These are phyloP conservation scores for Corchorus capsularis DNA, from an alignment of 345 rosid genomes.

Conservation along the genomic window DNA sequence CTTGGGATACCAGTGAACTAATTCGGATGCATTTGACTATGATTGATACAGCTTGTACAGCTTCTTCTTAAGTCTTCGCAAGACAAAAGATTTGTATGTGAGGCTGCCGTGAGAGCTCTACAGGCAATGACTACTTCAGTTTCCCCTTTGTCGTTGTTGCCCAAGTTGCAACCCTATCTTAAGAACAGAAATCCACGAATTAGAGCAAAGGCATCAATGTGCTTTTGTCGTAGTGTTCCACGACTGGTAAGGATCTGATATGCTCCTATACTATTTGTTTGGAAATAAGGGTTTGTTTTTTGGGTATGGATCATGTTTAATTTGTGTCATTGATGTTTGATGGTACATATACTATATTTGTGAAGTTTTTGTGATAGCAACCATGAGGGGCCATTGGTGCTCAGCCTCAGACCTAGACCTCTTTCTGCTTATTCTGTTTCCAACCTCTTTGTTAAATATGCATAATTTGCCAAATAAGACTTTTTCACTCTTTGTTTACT, in stretches of 20 bases:
- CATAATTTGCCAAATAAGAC: background rate
- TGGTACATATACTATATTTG: background rate
- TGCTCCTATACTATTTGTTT: background rate
- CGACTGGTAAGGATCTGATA: conserved; percentile 54
- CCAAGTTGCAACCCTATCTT: conserved; percentile 82
- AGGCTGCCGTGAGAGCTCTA: conserved; percentile 91
- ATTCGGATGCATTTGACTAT: conserved; percentile 22
- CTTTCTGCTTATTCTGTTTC: background rate
- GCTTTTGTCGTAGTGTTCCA: conserved; percentile 80
- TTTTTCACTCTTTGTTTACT: background rate
- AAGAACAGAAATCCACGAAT: conserved; percentile 85
- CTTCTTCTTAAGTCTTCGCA: conserved; percentile 96
- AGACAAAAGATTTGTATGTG: conserved; percentile 94
- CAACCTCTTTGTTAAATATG: background rate
- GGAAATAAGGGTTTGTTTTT: background rate
- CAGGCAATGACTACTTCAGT: conserved; percentile 71
- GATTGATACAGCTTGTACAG: conserved; percentile 69
- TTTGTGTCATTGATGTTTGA: conserved; percentile 9
- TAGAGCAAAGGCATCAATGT: conserved; percentile 91
- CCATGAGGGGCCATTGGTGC: too few relatives aligned
- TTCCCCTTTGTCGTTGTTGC: conserved; percentile 61
- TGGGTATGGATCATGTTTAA: background rate
- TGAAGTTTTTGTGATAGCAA: background rate
- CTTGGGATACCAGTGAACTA: background rate
- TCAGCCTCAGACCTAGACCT: background rate